A percentile compares a stretch with the other conserved stretches of the same genome.
phyloP scores from a whole-genome alignment of 495 filamentous ascomycete species.

The Lasiosphaeria hispida region DNA sequence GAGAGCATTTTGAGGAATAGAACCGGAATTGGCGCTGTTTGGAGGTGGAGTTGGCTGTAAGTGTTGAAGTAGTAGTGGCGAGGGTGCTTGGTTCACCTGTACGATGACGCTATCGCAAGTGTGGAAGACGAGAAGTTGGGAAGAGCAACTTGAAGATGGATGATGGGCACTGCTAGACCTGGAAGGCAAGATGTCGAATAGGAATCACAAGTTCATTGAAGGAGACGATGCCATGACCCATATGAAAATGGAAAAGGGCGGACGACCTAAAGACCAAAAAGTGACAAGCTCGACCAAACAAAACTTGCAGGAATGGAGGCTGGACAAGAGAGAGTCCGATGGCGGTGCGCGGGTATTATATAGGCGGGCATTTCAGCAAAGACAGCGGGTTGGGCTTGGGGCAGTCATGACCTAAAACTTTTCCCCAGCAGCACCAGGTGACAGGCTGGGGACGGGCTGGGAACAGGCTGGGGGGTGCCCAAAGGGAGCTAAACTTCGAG shows the following conservation, averaged over 20 bases:
- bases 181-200: background rate
- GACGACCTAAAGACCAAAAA: background rate
- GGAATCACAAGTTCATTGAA: slow-evolving; percentile 17
- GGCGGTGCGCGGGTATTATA: slow-evolving; percentile 29
- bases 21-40: background rate
- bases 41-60: background rate
- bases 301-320: slow-evolving; percentile 11
- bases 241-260: slow-evolving; percentile 3
- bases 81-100: background rate
- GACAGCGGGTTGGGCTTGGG: slow-evolving; percentile 15
- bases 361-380: slow-evolving; percentile 18
- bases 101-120: background rate
- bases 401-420: slow-evolving; percentile 35
- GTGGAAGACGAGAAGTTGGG: background rate
- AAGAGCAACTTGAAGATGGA: background rate
- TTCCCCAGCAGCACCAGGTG: slow-evolving; percentile 24
- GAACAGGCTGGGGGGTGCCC: slow-evolving; percentile 20
- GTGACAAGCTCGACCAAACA: slow-evolving; percentile 17
- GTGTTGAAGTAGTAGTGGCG: background rate
- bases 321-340: slow-evolving; percentile 18
- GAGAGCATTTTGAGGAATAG: slow-evolving; percentile 37
- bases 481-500: slow-evolving; percentile 6
- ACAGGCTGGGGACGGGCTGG: slow-evolving; percentile 18
- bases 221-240: slow-evolving; percentile 8
- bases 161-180: slow-evolving; percentile 7